Evolutionary conservation across 345 rosid genomes (phyloP).

Genomic region (Firmiana major): DNA sequence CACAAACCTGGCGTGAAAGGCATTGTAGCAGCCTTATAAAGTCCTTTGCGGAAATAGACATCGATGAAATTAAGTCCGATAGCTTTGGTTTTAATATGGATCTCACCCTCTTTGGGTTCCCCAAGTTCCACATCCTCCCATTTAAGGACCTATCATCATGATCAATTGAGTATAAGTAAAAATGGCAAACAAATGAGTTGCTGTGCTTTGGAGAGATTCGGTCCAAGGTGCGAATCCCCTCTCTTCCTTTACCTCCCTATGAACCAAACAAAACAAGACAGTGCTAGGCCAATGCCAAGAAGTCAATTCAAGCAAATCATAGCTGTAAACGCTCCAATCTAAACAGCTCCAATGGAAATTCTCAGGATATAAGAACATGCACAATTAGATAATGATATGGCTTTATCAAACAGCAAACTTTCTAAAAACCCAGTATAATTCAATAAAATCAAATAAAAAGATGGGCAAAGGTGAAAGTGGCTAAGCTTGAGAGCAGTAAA

Average conservation of each 20-base stretch:
- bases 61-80: conserved; percentile 90
- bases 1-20: conserved; percentile 83
- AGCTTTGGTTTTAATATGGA: conserved; percentile 71
- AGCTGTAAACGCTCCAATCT: neutral
- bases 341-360: neutral
- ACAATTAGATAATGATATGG: neutral
- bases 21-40: conserved; percentile 56
- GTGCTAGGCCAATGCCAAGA: no score
- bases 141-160: conserved; percentile 59
- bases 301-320: neutral
- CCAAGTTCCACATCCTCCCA: conserved; percentile 92
- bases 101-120: conserved; percentile 84
- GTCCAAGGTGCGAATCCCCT: no score
- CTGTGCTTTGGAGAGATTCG: no score
- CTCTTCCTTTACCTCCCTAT: no score
- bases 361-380: neutral
- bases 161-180: neutral
- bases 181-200: neutral
- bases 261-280: neutral
- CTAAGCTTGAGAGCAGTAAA: neutral
- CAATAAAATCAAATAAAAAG: neutral
- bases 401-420: neutral
- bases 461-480: neutral
- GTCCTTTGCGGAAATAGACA: conserved; percentile 77
- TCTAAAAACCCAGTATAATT: neutral